Evolutionary conservation across 371 early-diverging fungal genomes (phyloP).

Genomic region (Blyttiomyces sp.): DNA sequence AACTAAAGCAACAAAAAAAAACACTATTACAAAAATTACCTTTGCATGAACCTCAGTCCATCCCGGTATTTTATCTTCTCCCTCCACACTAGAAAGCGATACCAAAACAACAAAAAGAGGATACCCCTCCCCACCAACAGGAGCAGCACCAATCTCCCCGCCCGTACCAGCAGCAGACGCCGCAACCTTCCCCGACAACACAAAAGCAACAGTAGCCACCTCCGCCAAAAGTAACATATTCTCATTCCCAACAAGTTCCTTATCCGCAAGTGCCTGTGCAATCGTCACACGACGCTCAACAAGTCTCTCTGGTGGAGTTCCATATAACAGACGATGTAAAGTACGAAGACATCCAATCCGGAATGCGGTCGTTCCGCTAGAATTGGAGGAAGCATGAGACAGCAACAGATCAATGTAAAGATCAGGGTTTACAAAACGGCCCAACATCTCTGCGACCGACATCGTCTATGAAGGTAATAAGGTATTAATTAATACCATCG

Average conservation of each 20-base stretch:
- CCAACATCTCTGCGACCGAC: constrained; percentile 28
- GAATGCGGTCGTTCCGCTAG: constrained; percentile 26
- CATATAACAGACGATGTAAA: constrained; percentile 24
- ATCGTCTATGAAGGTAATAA: background rate
- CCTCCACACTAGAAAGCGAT: constrained; percentile 25
- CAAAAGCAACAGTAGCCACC: constrained; percentile 26
- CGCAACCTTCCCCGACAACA: constrained; percentile 17
- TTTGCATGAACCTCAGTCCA: constrained; percentile 15
- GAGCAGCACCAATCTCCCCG: background rate
- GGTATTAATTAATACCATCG: constrained; percentile 7
- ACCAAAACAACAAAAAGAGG: constrained; percentile 28
- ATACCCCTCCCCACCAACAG: constrained; percentile 19
- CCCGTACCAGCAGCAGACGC: background rate
- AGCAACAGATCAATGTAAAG: constrained; percentile 28
- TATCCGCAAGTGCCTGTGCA: constrained; percentile 21
- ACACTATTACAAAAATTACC: constrained; percentile 2
- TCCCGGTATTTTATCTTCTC: constrained; percentile 28
- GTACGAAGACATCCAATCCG: constrained; percentile 36
- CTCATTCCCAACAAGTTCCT: constrained; percentile 37
- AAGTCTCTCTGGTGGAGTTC: constrained; percentile 19
- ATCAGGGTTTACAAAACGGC: constrained; percentile 38
- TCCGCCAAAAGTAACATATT: constrained; percentile 33
- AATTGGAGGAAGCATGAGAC: constrained; percentile 25
- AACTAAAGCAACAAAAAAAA: background rate
- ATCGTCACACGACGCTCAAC: constrained; percentile 6